Percentiles rank a stretch among this genome's conserved stretches.
Conservation (phyloP, 2,329 filamentous ascomycete species). For the Pseudocercospora fijiensis region DNA sequence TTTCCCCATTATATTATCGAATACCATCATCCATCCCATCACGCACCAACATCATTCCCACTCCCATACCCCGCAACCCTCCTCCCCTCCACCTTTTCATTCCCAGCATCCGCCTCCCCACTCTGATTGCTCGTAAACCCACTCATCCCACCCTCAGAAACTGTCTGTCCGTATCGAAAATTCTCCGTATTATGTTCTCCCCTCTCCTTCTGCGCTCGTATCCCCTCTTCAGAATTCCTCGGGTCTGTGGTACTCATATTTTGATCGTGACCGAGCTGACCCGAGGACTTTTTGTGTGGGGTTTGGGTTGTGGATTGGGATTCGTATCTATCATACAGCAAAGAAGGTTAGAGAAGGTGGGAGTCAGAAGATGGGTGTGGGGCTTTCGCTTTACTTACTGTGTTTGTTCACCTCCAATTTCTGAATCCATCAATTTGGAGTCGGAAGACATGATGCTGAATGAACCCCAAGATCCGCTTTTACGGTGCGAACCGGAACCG, state of each 20-base stretch:
- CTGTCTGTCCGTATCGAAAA: conserved; percentile 56
- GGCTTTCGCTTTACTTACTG: conserved; percentile 51
- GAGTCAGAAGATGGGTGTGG: not conserved
- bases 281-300: conserved; percentile 54
- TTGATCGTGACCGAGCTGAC: conserved; percentile 50
- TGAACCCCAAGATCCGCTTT: conserved; percentile 2
- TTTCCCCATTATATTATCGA: too few relatives aligned
- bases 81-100: conserved; percentile 40
- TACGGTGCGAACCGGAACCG: conserved; percentile 3
- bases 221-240: conserved; percentile 26
- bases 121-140: conserved; percentile 49
- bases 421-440: conserved; percentile 57
- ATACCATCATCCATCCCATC: too few relatives aligned
- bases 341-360: not conserved
- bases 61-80: conserved; percentile 43
- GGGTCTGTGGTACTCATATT: conserved; percentile 37
- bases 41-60: conserved; percentile 52
- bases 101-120: conserved; percentile 39
- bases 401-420: conserved; percentile 59
- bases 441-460: conserved; percentile 45
- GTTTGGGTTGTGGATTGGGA: conserved; percentile 52
- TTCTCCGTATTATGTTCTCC: conserved; percentile 53
- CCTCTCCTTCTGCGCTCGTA: conserved; percentile 36
- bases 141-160: conserved; percentile 57
- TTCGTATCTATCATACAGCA: conserved; percentile 56